Base-by-base conservation (phyloP, 306 rosid species). In the Quercus berberidifolia region DNA sequence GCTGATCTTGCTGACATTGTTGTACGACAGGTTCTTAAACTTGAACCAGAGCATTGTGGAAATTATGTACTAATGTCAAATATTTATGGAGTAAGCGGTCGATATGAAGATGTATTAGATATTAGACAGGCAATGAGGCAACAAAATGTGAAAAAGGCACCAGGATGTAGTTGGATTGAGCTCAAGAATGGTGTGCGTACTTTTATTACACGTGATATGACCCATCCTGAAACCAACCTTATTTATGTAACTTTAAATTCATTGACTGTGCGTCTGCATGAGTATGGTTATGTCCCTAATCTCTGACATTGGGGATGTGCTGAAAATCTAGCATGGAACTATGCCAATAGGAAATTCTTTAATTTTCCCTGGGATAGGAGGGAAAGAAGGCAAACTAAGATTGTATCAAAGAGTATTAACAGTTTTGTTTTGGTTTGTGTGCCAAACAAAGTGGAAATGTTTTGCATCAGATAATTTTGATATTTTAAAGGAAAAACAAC, bases 151-250 rank as follows among this genome's bases (percentile, higher is more conserved):
- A 88, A 85, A 81, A 94, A 94, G 86, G 87, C 82, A 74, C 97
- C 93, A 1, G 93, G 97, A 2, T 92, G 92, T 85, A 91, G 97
- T 81, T 92, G 95, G 97, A 91, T 92, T 80, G 98, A 90, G 88
- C 96, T 92, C 71, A 78, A 85, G 81, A 83, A 86, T 84, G 97
- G 97, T 25, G 82, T 92, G 74, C 95, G 87, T 74, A 83, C 86
- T 79, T 94, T 92, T 79, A 75, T 82, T 68, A 92, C 87, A 0
- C 92, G 93, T 20, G 99, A 92, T 69, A 82, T 87, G 79, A 86
- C 82, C 21, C 93, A 91, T 85, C 89, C 89, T 75, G 82, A 90
- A 70, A 80, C 92, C 62, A 55, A 87, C 49, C 75, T 72, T 65
- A 90, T 93, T 67, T 85, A 85, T 85, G 92, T 83, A 54, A 85